Percentiles rank a stretch among this genome's conserved stretches.
Conservation (phyloP, 306 rosid genomes). For the Argentina anserina region DNA sequence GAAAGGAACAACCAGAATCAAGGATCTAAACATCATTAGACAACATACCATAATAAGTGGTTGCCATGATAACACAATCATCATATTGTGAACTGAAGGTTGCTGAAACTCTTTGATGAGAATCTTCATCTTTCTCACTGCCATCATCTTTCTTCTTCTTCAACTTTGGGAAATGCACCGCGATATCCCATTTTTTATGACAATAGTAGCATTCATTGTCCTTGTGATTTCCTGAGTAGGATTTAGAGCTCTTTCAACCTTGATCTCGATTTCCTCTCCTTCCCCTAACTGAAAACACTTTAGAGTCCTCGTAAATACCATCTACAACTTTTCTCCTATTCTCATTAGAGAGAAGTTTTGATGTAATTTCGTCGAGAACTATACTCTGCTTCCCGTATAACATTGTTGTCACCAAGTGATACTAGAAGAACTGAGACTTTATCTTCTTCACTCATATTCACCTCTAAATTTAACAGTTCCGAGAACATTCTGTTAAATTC, state of each 20-base stretch:
- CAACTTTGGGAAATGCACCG: not conserved
- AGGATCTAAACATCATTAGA: not conserved
- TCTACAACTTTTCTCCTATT: not conserved
- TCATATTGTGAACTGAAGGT: not conserved
- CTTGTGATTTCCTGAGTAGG: not conserved
- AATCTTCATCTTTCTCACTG: not conserved
- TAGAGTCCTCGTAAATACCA: not conserved
- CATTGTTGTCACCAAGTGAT: not conserved
- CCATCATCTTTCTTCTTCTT: not conserved
- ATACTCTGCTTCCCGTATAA: not conserved
- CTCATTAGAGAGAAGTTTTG: not conserved
- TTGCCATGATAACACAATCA: not conserved
- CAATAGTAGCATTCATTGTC: not conserved
- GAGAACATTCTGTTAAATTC: not conserved
- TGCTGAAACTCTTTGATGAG: not conserved
- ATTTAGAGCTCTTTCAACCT: not conserved
- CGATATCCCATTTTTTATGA: not conserved
- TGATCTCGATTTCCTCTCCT: not conserved
- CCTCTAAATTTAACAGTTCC: not conserved
- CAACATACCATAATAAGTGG: not conserved
- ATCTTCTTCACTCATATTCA: not conserved
- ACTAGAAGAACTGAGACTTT: not conserved
- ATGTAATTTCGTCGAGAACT: not conserved
- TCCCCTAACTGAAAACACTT: not conserved
- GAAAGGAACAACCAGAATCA: not conserved